Base-by-base conservation (phyloP, 176 grass and related monocot species). In the maize (Zea mays) region DNA sequence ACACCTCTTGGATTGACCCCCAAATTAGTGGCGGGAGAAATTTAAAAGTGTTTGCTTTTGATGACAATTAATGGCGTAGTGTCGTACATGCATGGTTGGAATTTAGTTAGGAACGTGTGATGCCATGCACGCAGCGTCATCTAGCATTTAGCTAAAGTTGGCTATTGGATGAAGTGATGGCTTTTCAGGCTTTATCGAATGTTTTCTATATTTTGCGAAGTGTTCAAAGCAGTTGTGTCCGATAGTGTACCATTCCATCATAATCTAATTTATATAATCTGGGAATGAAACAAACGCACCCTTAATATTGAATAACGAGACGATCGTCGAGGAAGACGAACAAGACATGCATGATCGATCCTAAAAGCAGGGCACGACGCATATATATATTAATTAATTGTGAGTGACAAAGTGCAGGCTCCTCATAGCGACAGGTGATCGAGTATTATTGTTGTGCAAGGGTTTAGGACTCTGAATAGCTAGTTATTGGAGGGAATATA, bases 51-150 rank as follows among this genome's bases (percentile, higher is more conserved):
- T 37, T 55, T 72, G 11, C 13, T 84, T 78, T 54, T 62, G 16
- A 17, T 47, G 21, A 54, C 49, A 43, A 62, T 39, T 4, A 39
- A 39, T 55, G 52, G 37, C 8, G 51, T 27, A 27, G 27, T 70
- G 71, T 10, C 56, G 72, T 82, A 86, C 84, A 13, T 76, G 20
- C 84, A 13, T 76, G 20, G 66, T 72, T 77, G 47, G 59, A 77
- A 81, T 61, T 16, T 71, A 40, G n/a, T 15, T 75, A 46, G 60
- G 71, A 82, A 73, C 61, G 73, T 36, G 58, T 36, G 58, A 72
- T 42, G 48, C 33, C 50, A 72, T 72, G 58, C 67, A 87, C 34
- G 33, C 67, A 77, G 34, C 48, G 78, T 87, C 82, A 87, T 77
- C 78, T 86, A 81, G 67, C 79, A 4, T 48, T 12, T 71, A 71